These are phyloP conservation scores for Epicoccum sorghinum DNA, from an alignment of 2,329 filamentous ascomycete genomes.

Conservation along the genomic window DNA sequence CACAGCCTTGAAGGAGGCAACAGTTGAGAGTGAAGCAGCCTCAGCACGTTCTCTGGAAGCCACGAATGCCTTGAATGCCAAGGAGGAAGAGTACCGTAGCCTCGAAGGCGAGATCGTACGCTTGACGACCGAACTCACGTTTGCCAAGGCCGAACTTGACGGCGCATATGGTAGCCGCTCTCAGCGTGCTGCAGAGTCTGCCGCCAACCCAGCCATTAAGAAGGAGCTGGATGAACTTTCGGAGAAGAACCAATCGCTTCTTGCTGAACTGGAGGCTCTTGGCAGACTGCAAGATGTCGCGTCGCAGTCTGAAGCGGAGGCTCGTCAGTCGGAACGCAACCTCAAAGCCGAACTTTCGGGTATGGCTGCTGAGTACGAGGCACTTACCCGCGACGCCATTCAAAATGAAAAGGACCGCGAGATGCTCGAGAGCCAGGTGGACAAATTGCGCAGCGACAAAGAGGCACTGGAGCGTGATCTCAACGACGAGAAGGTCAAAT, in stretches of 20 bases:
- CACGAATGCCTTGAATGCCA: constrained; percentile 36
- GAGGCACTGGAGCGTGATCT: constrained; percentile 69
- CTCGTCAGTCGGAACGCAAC: constrained; percentile 48
- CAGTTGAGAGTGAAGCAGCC: constrained; percentile 40
- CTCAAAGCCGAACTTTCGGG: constrained; percentile 70
- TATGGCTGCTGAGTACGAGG: constrained; percentile 72
- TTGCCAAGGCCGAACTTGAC: constrained; percentile 88
- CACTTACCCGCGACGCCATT: constrained; percentile 71
- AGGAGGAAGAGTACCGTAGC: constrained; percentile 45
- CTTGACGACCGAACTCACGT: constrained; percentile 80
- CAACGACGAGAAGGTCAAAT: constrained; percentile 70
- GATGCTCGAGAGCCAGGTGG: constrained; percentile 66
- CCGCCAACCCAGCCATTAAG: constrained; percentile 61
- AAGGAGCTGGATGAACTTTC: constrained; percentile 64
- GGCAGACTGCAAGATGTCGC: constrained; percentile 46
- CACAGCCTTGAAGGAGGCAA: constrained; percentile 33
- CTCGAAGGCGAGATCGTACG: constrained; percentile 69
- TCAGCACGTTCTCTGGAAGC: constrained; percentile 39
- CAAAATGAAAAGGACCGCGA: constrained; percentile 75
- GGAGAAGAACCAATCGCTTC: constrained; percentile 51
- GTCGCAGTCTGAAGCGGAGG: constrained; percentile 43
- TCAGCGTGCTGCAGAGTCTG: constrained; percentile 70
- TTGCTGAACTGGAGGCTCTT: constrained; percentile 52
- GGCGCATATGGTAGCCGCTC: constrained; percentile 85
- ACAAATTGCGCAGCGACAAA: constrained; percentile 67